Evolutionary conservation across 441 rosid genomes (phyloP), one percentile per base, ranked within the genome.

Genomic region (Gossypium armourianum): DNA sequence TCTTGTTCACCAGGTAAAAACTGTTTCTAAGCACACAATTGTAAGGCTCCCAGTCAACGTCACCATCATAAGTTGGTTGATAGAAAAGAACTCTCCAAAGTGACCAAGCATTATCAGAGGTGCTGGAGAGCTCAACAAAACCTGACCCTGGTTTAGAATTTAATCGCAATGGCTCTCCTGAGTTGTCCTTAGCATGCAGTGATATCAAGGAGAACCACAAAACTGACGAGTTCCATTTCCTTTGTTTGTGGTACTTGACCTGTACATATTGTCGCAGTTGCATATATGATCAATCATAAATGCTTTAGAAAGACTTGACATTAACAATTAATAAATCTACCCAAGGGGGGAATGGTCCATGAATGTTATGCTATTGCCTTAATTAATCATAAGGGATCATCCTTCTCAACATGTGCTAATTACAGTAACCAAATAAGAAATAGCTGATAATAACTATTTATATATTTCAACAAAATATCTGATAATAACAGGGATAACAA

Each of bases 181-280:
- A 81, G 68, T 72, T 81, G 78, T 80, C 83, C 83, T 88, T 88
- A 17, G 93, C 96, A 74, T 86, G 81, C 80, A 93, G 75, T 68
- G 98, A 93, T 75, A 85, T 85, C 78, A 93, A 85, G 79, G 96
- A 87, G 81, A 91, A 90, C 98, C 93, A 93, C 71, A 84, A 60
- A 79, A 71, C 80, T 23, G 96, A 85, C 52, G 97, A 88, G 70
- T 80, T 86, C 95, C 93, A 88, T 75, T 80, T 76, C 79, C 82
- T 79, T 61, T 84, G 87, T 69, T 74, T 79, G 72, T 86, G 90
- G 84, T 91, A 79, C 63, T 85, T 86, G 86, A 93, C 96, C 98
- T 93, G 78, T 73, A 78, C 69, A 76, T 58, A 74, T 6, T 63
- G 24, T 4, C 9, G 40, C 56, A 20, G 15, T 19, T 23, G 13